These are phyloP conservation scores for Myrica gale DNA, from an alignment of 306 rosid genomes.

Conservation along the genomic window DNA sequence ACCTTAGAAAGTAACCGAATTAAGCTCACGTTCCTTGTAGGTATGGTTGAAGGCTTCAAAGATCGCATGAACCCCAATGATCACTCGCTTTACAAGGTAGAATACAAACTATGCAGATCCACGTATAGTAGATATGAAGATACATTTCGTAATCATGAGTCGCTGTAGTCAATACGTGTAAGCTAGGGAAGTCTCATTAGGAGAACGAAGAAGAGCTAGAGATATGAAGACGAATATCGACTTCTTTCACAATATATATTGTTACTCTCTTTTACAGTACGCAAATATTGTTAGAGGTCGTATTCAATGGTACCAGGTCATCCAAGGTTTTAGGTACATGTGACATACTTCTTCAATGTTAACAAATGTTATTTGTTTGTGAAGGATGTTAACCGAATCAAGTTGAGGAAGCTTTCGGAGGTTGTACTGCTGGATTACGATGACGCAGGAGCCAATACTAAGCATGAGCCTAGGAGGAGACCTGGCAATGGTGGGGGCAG, in stretches of 20 bases:
- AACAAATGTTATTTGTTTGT: constrained; percentile 11
- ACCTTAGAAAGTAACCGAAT: background rate
- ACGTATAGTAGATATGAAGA: background rate
- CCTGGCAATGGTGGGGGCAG: constrained; percentile 44
- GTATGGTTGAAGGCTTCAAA: constrained; percentile 51
- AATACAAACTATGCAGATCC: background rate
- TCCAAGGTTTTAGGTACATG: no score
- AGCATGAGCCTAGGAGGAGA: constrained; percentile 49
- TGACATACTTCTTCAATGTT: background rate
- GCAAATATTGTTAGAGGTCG: no score
- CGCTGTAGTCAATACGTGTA: background rate
- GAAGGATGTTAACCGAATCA: constrained; percentile 43
- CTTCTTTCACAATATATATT: background rate
- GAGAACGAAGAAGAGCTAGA: background rate
- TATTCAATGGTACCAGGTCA: no score
- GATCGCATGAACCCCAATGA: constrained; percentile 37
- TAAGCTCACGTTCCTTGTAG: constrained; percentile 29
- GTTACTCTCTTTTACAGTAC: no score
- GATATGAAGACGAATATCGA: background rate
- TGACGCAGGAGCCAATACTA: constrained; percentile 55
- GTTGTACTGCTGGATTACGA: constrained; percentile 63
- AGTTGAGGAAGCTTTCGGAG: constrained; percentile 51
- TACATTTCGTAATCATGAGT: background rate
- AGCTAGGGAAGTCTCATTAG: background rate
- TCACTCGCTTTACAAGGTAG: constrained; percentile 48